phyloP scores from a whole-genome alignment of 306 rosid genomes.

The Cucumis melo region DNA sequence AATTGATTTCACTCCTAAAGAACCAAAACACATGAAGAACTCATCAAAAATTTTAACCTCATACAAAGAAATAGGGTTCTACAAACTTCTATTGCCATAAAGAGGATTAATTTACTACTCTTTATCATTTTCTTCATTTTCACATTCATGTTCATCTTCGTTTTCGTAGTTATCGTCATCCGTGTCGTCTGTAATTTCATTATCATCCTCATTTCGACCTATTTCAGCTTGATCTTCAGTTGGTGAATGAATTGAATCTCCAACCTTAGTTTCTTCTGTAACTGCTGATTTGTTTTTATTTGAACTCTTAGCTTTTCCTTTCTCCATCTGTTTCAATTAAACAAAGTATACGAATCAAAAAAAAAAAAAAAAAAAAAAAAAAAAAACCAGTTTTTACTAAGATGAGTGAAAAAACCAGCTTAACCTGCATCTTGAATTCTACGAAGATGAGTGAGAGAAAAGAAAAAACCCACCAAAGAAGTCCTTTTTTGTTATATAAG shows the following conservation, averaged over 20 bases:
- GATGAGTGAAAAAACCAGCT: too few relatives aligned
- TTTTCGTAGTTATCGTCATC: neutral
- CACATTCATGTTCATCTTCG: neutral
- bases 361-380: too few relatives aligned
- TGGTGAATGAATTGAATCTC: conserved; percentile 44
- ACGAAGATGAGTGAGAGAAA: too few relatives aligned
- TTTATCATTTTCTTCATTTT: neutral
- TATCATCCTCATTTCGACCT: conserved; percentile 10
- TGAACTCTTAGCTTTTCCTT: conserved; percentile 32
- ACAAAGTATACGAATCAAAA: neutral
- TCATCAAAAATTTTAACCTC: too few relatives aligned
- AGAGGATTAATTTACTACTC: neutral
- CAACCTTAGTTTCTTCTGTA: conserved; percentile 36
- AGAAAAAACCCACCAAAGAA: too few relatives aligned
- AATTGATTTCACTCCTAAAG: too few relatives aligned
- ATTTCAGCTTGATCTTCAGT: conserved; percentile 44
- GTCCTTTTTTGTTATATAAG: too few relatives aligned
- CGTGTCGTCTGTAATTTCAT: neutral
- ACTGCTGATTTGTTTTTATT: neutral
- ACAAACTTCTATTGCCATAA: too few relatives aligned
- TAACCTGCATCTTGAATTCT: too few relatives aligned
- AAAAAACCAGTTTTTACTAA: too few relatives aligned
- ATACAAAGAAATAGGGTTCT: too few relatives aligned
- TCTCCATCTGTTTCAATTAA: conserved; percentile 45
- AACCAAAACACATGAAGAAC: too few relatives aligned